Percentiles rank a stretch among this genome's conserved stretches.
Evolutionary conservation across 768 basidiomycete species (phyloP).

Genomic region (Tricholoma bakamatsutake): DNA sequence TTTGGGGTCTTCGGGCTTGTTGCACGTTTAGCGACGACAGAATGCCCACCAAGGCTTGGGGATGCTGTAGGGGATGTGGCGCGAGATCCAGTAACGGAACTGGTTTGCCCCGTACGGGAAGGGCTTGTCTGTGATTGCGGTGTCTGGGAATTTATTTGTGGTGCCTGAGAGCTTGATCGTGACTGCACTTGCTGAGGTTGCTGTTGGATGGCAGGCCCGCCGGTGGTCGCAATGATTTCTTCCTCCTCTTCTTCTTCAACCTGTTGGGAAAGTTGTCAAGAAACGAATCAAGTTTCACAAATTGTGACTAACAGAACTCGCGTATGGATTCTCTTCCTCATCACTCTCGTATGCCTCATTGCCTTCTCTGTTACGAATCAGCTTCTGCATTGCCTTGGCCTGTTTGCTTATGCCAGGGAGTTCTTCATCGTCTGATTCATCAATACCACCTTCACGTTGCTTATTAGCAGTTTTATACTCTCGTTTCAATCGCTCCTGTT

Average conservation of each 20-base stretch:
- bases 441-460: conserved; percentile 59
- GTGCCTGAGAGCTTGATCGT: conserved; percentile 38
- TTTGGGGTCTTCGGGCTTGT: conserved; percentile 76
- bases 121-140: conserved; percentile 36
- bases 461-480: conserved; percentile 80
- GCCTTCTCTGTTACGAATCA: conserved; percentile 80
- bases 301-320: conserved; percentile 53
- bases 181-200: conserved; percentile 44
- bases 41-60: conserved; percentile 65
- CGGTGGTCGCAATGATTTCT: conserved; percentile 33
- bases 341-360: conserved; percentile 78
- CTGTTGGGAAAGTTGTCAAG: conserved; percentile 24
- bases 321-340: conserved; percentile 81
- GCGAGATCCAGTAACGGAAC: conserved; percentile 38
- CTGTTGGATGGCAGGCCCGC: conserved; percentile 39
- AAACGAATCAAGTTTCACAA: neutral
- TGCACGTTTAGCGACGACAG: conserved; percentile 75
- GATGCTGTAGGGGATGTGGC: conserved; percentile 54
- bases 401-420: conserved; percentile 54
- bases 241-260: conserved; percentile 75
- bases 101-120: conserved; percentile 24
- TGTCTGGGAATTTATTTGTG: conserved; percentile 30
- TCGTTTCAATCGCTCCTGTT: conserved; percentile 75
- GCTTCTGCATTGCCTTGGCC: conserved; percentile 78
- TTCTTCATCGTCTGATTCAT: conserved; percentile 74